A percentile compares a stretch with the other conserved stretches of the same genome.
phyloP scores from a whole-genome alignment of 352 stramenopile species.

The Globisporangium radiosum region DNA sequence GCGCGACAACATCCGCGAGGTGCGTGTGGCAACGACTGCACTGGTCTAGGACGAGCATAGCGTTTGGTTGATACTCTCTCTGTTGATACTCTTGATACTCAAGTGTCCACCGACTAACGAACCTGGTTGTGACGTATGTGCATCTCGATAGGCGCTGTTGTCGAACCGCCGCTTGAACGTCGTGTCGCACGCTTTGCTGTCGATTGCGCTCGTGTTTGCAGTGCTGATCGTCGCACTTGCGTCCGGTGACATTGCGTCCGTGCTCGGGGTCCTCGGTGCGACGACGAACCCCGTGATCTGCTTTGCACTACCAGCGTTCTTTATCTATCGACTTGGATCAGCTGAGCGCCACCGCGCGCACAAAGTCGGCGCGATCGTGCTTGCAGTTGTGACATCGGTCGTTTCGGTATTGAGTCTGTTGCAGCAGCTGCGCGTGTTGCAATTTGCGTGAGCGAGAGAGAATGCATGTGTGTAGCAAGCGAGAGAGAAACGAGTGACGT shows the following conservation, averaged over 20 bases:
- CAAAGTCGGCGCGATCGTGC: constrained; percentile 33
- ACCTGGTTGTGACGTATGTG: neutral
- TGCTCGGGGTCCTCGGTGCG: constrained; percentile 75
- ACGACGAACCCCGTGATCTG: constrained; percentile 87
- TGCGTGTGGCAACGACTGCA: constrained; percentile 1
- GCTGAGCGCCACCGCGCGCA: constrained; percentile 25
- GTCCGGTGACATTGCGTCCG: constrained; percentile 72
- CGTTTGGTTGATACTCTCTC: no score
- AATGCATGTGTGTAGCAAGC: no score
- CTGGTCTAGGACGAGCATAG: no score
- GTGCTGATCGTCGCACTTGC: constrained; percentile 60
- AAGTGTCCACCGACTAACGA: neutral
- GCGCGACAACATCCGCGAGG: constrained; percentile 76
- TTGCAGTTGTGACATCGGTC: constrained; percentile 38
- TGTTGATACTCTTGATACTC: no score
- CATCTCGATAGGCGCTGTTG: constrained; percentile 25
- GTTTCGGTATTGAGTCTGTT: constrained; percentile 54
- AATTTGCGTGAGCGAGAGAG: neutral
- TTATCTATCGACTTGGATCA: constrained; percentile 48
- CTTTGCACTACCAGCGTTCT: constrained; percentile 83
- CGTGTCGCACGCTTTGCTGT: constrained; percentile 43
- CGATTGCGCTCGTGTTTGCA: constrained; percentile 24
- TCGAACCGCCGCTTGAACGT: constrained; percentile 42
- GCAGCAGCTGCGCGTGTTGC: constrained; percentile 26
- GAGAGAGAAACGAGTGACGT: no score